phyloP scores from a whole-genome alignment of 495 filamentous ascomycete genomes.

The Cercophora newfieldiana region DNA sequence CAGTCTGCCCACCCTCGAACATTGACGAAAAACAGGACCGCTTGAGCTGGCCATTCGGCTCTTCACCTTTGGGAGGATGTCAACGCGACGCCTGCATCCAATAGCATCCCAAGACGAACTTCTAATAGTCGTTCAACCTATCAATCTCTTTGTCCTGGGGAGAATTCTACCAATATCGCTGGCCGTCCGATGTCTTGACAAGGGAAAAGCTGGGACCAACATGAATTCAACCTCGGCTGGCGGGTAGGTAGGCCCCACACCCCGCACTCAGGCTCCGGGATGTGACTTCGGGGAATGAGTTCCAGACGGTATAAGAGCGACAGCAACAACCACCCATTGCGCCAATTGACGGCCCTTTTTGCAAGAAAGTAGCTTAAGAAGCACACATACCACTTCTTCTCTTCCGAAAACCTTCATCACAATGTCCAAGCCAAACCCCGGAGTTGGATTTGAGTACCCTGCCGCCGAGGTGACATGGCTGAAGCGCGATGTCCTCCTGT shows the following conservation, averaged over 20 bases:
- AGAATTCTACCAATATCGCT: too few relatives aligned
- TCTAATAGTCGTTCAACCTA: too few relatives aligned
- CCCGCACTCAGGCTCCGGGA: not conserved
- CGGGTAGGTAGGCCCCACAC: not conserved
- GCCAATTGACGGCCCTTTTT: not conserved
- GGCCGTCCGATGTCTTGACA: too few relatives aligned
- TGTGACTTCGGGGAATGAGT: not conserved
- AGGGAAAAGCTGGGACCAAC: too few relatives aligned
- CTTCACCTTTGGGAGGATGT: too few relatives aligned
- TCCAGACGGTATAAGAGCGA: slow-evolving; percentile 1
- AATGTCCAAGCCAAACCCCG: slow-evolving; percentile 55
- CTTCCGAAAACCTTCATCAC: not conserved
- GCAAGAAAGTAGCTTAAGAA: not conserved
- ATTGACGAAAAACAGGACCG: too few relatives aligned
- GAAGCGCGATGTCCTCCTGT: slow-evolving; percentile 82
- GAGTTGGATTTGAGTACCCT: slow-evolving; percentile 78
- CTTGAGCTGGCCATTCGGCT: too few relatives aligned
- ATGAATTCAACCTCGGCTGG: not conserved
- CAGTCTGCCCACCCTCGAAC: too few relatives aligned
- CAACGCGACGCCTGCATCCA: too few relatives aligned
- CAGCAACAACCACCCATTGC: not conserved
- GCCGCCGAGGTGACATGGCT: slow-evolving; percentile 72
- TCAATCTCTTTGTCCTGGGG: too few relatives aligned
- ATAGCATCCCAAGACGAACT: too few relatives aligned
- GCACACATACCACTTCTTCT: not conserved